Percentiles rank a stretch among this genome's conserved stretches.
phyloP scores from a whole-genome alignment of 208 protist genomes.

The Balamuthia mandrillaris region DNA sequence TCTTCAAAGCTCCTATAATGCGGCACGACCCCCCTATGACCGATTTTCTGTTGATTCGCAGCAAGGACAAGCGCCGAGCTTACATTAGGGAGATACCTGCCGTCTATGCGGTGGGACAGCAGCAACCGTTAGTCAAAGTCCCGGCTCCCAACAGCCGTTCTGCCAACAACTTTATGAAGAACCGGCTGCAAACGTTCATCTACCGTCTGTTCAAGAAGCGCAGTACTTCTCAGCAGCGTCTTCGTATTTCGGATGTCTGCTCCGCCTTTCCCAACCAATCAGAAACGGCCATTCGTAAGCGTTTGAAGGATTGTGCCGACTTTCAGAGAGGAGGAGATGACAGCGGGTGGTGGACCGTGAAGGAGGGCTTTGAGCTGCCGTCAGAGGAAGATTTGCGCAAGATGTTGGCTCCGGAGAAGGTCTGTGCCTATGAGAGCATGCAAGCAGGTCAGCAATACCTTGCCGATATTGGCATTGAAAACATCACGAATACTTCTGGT shows the following conservation, averaged over 20 bases:
- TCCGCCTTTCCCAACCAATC: slow-evolving; percentile 50
- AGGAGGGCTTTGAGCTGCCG: slow-evolving; percentile 51
- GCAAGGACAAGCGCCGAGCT: slow-evolving; percentile 4
- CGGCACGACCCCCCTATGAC: slow-evolving; percentile 39
- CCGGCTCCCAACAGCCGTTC: slow-evolving; percentile 1
- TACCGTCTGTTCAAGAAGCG: slow-evolving; percentile 50
- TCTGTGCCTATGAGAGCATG: slow-evolving; percentile 61
- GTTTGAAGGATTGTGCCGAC: slow-evolving; percentile 59
- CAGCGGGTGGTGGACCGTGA: slow-evolving; percentile 57
- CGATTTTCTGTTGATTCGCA: slow-evolving; percentile 51
- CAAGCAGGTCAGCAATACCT: slow-evolving; percentile 44
- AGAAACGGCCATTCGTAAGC: slow-evolving; percentile 58
- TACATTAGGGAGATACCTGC: slow-evolving; percentile 37
- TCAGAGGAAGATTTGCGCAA: slow-evolving; percentile 56
- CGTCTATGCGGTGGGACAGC: slow-evolving; percentile 37
- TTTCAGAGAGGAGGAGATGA: slow-evolving; percentile 64
- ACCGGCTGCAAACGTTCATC: slow-evolving; percentile 53
- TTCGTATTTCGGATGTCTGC: slow-evolving; percentile 48
- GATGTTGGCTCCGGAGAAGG: slow-evolving; percentile 52
- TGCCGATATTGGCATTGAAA: slow-evolving; percentile 53
- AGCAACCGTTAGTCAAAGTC: slow-evolving; percentile 20
- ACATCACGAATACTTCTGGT: slow-evolving; percentile 35
- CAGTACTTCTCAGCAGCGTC: slow-evolving; percentile 31
- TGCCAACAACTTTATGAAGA: slow-evolving; percentile 52
- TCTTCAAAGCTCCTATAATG: slow-evolving; percentile 47